Percentiles rank a stretch among this genome's conserved stretches.
Conservation (phyloP, 2,329 filamentous ascomycete species). For the Ustulina deusta region DNA sequence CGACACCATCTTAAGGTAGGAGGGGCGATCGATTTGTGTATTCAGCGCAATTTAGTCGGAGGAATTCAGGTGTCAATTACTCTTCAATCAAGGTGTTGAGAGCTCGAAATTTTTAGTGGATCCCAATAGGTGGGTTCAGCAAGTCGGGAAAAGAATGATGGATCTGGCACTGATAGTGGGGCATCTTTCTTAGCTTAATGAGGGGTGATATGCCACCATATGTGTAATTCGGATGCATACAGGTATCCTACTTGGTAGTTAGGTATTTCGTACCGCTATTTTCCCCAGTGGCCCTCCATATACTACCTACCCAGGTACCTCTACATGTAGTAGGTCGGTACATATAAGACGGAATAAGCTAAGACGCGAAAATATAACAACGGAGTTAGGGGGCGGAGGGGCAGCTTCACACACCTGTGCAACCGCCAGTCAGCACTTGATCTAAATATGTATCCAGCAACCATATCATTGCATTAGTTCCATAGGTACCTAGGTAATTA, state of each 20-base stretch:
- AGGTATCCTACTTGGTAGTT: no score
- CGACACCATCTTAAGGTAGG: constrained; percentile 30
- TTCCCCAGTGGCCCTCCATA: no score
- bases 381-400: not conserved
- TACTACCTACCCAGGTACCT: no score
- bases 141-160: not conserved
- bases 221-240: no score
- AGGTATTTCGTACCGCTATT: no score
- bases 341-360: no score
- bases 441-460: no score
- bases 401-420: not conserved
- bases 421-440: not conserved
- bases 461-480: no score
- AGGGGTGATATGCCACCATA: constrained; percentile 8
- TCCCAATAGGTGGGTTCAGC: constrained; percentile 18
- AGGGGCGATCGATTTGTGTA: not conserved
- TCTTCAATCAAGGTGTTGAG: not conserved
- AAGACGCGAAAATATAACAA: not conserved
- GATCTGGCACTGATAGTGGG: constrained; percentile 1
- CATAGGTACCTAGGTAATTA: not conserved
- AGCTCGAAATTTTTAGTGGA: constrained; percentile 43
- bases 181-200: constrained; percentile 12
- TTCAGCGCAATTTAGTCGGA: not conserved
- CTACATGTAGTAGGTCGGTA: no score
- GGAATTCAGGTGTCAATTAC: not conserved